Conservation (phyloP, 495 filamentous ascomycete species). For the Saxispiralis lemnorum region DNA sequence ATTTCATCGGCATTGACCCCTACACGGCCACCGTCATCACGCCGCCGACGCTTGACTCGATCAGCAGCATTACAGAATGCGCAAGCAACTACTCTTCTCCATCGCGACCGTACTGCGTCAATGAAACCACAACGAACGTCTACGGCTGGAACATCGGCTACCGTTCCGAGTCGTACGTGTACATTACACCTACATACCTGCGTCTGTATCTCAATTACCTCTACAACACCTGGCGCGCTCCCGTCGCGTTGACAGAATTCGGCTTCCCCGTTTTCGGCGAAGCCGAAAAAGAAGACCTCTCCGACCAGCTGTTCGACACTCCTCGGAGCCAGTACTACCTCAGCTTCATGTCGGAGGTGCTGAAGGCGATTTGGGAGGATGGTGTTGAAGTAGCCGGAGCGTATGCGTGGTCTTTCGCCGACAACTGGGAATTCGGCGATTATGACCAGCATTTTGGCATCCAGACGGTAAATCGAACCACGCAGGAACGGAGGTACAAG, state of each 20-base stretch:
- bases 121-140: conserved; percentile 14
- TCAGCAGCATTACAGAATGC: conserved; percentile 14
- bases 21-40: conserved; percentile 18
- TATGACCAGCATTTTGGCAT: conserved; percentile 4
- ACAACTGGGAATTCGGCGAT: conserved; percentile 14
- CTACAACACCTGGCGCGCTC: conserved; percentile 20
- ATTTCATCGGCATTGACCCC: conserved; percentile 19
- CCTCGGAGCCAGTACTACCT: conserved; percentile 17
- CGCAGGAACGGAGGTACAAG: conserved; percentile 19
- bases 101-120: conserved; percentile 9
- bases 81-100: conserved; percentile 7
- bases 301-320: conserved; percentile 15
- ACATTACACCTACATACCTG: conserved; percentile 18
- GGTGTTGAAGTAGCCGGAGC: conserved; percentile 20
- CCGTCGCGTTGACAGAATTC: conserved; percentile 15
- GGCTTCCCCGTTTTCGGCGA: conserved; percentile 18
- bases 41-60: background rate
- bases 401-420: conserved; percentile 18
- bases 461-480: conserved; percentile 20
- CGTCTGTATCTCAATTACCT: conserved; percentile 18
- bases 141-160: conserved; percentile 4
- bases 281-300: conserved; percentile 4
- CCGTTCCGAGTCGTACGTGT: conserved; percentile 7
- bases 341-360: conserved; percentile 18
- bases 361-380: conserved; percentile 18